A percentile compares a stretch with the other conserved stretches of the same genome.
Conservation (phyloP, 768 basidiomycete species). For the Vishniacozyma victoriae region DNA sequence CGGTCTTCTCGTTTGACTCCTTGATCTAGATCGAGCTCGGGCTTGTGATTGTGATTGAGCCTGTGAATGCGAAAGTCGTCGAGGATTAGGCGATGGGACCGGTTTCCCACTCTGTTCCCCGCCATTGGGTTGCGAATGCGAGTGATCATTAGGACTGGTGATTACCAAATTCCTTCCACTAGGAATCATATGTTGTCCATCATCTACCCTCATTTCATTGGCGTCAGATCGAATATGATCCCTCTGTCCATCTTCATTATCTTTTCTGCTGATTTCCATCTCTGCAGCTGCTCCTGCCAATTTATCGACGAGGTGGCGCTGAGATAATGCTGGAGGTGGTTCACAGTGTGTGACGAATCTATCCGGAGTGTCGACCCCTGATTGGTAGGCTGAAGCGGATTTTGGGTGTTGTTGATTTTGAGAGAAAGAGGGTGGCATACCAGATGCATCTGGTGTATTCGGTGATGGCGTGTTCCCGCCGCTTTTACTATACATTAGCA, state of each 20-base stretch:
- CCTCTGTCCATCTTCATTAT: slow-evolving; percentile 53
- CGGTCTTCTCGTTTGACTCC: slow-evolving; percentile 2
- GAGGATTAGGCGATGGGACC: slow-evolving; percentile 4
- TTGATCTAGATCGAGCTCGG: not conserved
- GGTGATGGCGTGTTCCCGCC: too few species aligned
- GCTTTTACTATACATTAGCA: too few species aligned
- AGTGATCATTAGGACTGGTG: not conserved
- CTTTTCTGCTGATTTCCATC: slow-evolving; percentile 45
- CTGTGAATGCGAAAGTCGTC: not conserved
- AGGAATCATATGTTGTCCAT: slow-evolving; percentile 25
- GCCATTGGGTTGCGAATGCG: slow-evolving; percentile 13
- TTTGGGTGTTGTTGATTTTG: slow-evolving; percentile 1
- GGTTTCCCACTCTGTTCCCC: slow-evolving; percentile 55
- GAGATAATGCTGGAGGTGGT: slow-evolving; percentile 37
- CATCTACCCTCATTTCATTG: slow-evolving; percentile 9
- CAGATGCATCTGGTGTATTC: too few species aligned
- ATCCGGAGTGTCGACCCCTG: slow-evolving; percentile 46
- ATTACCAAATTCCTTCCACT: slow-evolving; percentile 4
- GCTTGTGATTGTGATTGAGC: not conserved
- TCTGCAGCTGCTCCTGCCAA: slow-evolving; percentile 38
- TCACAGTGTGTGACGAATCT: slow-evolving; percentile 40
- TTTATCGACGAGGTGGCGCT: slow-evolving; percentile 45
- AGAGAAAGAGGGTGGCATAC: not conserved
- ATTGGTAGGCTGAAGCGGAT: slow-evolving; percentile 19
- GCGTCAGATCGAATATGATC: slow-evolving; percentile 53